Conservation (phyloP, 768 basidiomycete species). For the Termitomyces sp. region DNA sequence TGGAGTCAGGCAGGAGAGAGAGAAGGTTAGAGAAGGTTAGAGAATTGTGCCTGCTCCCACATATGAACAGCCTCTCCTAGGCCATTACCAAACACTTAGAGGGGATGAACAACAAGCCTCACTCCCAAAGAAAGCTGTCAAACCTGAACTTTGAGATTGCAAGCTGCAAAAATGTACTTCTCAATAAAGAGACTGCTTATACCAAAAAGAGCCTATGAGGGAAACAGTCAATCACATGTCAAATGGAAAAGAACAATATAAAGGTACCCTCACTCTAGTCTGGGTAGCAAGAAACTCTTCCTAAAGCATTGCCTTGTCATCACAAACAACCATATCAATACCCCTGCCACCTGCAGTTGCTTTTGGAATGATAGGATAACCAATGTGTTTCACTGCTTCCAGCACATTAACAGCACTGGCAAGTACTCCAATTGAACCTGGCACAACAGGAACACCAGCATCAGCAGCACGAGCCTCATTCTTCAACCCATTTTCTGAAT, state of each 20-base stretch:
- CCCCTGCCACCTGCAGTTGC: constrained; percentile 70
- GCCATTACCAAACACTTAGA: constrained; percentile 66
- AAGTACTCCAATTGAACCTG: constrained; percentile 53
- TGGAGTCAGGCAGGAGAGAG: neutral
- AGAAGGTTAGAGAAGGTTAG: neutral
- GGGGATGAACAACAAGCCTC: neutral
- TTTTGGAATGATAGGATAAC: constrained; percentile 65
- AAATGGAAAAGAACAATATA: neutral
- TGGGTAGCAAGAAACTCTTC: constrained; percentile 33
- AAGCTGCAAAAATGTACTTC: constrained; percentile 48
- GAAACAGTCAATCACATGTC: neutral
- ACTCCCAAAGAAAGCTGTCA: neutral
- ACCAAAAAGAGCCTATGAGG: constrained; percentile 35
- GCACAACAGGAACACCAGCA: constrained; percentile 52
- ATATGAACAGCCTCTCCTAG: constrained; percentile 55
- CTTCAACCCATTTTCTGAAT: constrained; percentile 57
- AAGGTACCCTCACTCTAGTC: constrained; percentile 41
- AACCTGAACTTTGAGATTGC: constrained; percentile 70
- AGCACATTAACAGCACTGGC: constrained; percentile 37
- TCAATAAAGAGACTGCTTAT: constrained; percentile 57
- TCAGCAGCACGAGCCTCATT: constrained; percentile 51
- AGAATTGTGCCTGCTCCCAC: constrained; percentile 52
- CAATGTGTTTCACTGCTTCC: constrained; percentile 36
- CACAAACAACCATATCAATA: constrained; percentile 60
- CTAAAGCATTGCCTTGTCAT: constrained; percentile 33